phyloP scores from a whole-genome alignment of 1,284 basidiomycete genomes.

The Ganoderma sinense region DNA sequence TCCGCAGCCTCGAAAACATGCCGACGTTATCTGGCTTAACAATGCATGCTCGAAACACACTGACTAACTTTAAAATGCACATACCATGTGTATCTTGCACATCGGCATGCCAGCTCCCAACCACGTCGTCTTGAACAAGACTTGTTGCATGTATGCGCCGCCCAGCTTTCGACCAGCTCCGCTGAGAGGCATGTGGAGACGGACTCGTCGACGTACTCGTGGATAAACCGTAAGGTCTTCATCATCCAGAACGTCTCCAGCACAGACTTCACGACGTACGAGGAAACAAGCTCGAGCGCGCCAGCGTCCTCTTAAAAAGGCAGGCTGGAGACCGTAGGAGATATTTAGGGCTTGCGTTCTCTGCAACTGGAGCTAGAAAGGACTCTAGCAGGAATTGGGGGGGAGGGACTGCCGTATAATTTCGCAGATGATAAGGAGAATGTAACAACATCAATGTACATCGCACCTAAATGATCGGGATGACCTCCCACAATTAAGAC shows the following conservation, averaged over 20 bases:
- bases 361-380: no score
- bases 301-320: not conserved
- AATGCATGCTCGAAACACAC: no score
- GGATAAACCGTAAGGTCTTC: not conserved
- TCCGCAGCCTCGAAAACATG: no score
- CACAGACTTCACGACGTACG: not conserved
- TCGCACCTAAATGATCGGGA: not conserved
- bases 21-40: no score
- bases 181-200: not conserved
- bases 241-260: not conserved
- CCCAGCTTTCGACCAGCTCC: not conserved
- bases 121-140: no score
- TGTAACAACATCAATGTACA: not conserved
- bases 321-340: not conserved
- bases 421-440: not conserved
- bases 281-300: not conserved
- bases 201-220: constrained; percentile 6
- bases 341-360: no score
- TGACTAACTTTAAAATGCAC: no score
- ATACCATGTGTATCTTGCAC: no score
- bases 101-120: no score
- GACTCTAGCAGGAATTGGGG: no score
- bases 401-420: no score
- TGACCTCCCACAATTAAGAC: not conserved
- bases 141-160: no score